Conservation (phyloP, 345 rosid genomes). For the Citrus hindsii region DNA sequence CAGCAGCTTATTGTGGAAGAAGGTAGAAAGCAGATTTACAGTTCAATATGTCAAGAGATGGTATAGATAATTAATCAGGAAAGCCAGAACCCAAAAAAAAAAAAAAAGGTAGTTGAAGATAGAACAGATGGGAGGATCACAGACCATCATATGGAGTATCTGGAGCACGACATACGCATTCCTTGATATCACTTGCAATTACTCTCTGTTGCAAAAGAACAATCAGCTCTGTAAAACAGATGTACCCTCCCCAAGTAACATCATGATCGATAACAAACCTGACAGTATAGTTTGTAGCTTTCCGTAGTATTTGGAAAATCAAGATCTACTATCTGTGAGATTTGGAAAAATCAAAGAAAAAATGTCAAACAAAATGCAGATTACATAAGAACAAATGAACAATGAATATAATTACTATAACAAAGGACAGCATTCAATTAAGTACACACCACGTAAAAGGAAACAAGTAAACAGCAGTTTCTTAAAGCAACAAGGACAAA, state of each 20-base stretch:
- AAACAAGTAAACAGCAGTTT: background rate
- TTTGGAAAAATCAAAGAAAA: slow-evolving; percentile 7
- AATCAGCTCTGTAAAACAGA: slow-evolving; percentile 17
- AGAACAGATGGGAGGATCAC: slow-evolving; percentile 16
- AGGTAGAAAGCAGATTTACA: background rate
- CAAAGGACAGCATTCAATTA: background rate
- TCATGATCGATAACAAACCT: slow-evolving; percentile 48
- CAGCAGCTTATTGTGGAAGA: background rate
- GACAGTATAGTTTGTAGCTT: slow-evolving; percentile 87
- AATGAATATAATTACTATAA: background rate
- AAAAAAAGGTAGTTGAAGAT: background rate
- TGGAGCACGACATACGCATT: slow-evolving; percentile 93
- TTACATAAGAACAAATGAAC: background rate
- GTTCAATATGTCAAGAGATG: background rate
- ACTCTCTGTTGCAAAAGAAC: slow-evolving; percentile 58
- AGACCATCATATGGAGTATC: slow-evolving; percentile 96
- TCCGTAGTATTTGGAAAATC: slow-evolving; percentile 82
- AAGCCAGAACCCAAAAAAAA: background rate
- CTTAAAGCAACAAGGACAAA: background rate
- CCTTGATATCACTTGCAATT: slow-evolving; percentile 96
- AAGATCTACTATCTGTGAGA: slow-evolving; percentile 65
- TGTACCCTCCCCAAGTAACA: slow-evolving; percentile 1
- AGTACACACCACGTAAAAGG: background rate
- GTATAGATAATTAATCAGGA: background rate
- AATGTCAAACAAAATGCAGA: slow-evolving; percentile 4